Evolutionary conservation across 208 protist genomes (phyloP), one percentile per base, ranked within the genome.

Genomic region (Trypanosoma brucei): DNA sequence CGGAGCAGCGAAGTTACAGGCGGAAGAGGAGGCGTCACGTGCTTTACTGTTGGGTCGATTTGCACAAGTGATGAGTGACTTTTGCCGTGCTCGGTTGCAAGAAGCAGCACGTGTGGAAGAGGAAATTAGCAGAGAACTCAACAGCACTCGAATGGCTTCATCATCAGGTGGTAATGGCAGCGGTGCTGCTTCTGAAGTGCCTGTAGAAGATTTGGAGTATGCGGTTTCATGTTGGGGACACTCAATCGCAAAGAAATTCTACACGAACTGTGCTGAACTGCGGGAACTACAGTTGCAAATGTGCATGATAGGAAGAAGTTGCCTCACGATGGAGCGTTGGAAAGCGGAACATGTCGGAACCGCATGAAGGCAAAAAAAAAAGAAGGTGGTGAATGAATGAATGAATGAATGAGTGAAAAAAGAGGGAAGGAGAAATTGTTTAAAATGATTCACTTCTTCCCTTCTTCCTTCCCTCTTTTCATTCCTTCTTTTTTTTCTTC

Each of bases 241-340:
- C 69, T 84, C 68, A 42, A 73, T 72, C 13, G 81, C 75, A 35
- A 86, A 94, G 72, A 76, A 76, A 56, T 88, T 89, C 55, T 90
- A 91, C 67, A 72, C 87, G n/a, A 65, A 54, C 38, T 81, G 64
- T 60, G 81, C 91, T 70, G 81, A 94, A 72, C 66, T 90, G 49
- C 75, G 76, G 13, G 84, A 94, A 72, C 51, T 70, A 8, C 79
- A 91, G 62, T 52, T 84, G 46, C 53, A 44, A 46, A 14, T 86
- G 35, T 54, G 81, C 8, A 70, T 55, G 34, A 51, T 75, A 38
- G 45, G 51, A 14, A 58, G 61, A 40, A 79, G 76, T 39, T 85
- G 84, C 63, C 45, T 68, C 1, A 46, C 39, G 34, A 49, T 93
- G 38, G 75, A 84, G 53, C 63, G 48, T 30, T 93, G 86, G 84